Evolutionary conservation across 2,329 filamentous ascomycete genomes (phyloP), one percentile per base, ranked within the genome.

Genomic region (Triangularia setosa): DNA sequence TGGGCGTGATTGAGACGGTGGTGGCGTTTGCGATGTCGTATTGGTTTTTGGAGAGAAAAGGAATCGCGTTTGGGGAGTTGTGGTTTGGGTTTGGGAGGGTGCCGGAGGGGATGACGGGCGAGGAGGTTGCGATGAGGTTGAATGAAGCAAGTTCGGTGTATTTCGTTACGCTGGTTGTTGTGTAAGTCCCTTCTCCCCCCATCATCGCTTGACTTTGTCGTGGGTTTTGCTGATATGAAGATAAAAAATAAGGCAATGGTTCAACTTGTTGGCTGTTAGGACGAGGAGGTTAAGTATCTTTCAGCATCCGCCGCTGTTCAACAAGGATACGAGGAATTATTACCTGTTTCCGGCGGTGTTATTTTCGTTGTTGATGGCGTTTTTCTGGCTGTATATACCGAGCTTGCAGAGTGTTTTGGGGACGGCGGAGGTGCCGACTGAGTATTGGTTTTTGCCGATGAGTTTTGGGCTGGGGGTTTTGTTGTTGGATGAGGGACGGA

Each of bases 141-240:
- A 89, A 88, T 67, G 81, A 84, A 65, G 89, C 89, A 0, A 89
- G 85, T 40, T 90, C 87, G 16, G 88, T 94, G 65, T 93, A 93
- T 75, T 93, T 93, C 70, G 84, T 93, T 69, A 93, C 88, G 65
- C 79, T 94, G 23, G 90, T 94, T 1, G 87, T 93, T 58, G 92
- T 93, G 89, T 85, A 79, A 74, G 82, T 74, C 56, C 54, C 18
- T 52, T 0, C 33, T 9, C 52, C 9, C 12, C n/a, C 60, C 16
- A 48, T 27, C 58, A n/a, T 57, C 9, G n/a, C 52, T 55, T 30
- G 56, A 61, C n/a, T 23, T 11, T 40, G 27, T 53, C 12, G 23
- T 18, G 16, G 18, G 18, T 12, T 21, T 18, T 28, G 7, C 52
- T 55, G 52, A 55, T 11, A 6, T 5, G 21, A 18, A 2, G 8